Evolutionary conservation across 2,329 filamentous ascomycete genomes (phyloP), one percentile per base, ranked within the genome.

Genomic region (Fusarium odoratissimum): DNA sequence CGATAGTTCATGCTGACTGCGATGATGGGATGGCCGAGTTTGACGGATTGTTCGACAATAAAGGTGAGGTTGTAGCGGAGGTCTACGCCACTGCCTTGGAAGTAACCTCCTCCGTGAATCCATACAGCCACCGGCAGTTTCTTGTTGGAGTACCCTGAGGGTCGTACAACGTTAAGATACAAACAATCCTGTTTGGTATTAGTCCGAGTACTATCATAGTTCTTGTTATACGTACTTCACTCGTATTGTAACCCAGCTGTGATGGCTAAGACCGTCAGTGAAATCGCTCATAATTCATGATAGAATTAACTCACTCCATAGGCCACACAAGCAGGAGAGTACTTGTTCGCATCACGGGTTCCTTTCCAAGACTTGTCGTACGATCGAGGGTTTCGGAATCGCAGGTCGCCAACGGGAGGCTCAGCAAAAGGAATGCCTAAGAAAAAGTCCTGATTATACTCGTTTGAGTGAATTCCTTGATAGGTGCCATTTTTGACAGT

Each of bases 41-140:
- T 68, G 4, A 62, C 49, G 6, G 63, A 83, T 79, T 17, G 83
- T 81, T 63, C 83, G 3, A 91, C 87, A 40, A 91, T 85, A 65
- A 86, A 88, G 19, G 86, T 87, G 56, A 90, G 82, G 75, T 91
- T 91, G 77, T 91, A 91, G 31, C 87, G 82, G 25, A 82, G 75
- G 61, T 88, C 85, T 70, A 73, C 25, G 74, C 82, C 58, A 8
- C 83, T 82, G 5, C 86, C 87, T 73, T 69, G 60, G 14, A 33
- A 60, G 23, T 63, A 85, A 8, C 82, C 84, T 41, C 85, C 85
- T 38, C 84, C 75, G 23, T 77, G 72, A 3, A 78, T 75, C 66
- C 65, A 77, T 10, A 77, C 58, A 0, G 60, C 64, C 0, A 76
- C 69, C 2, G 66, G 52, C 0, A 79, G 69, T 6, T 70, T 67